Percentiles rank a stretch among this genome's conserved stretches.
These are phyloP conservation scores for Balamuthia mandrillaris DNA, from an alignment of 208 protist genomes.

Conservation along the genomic window DNA sequence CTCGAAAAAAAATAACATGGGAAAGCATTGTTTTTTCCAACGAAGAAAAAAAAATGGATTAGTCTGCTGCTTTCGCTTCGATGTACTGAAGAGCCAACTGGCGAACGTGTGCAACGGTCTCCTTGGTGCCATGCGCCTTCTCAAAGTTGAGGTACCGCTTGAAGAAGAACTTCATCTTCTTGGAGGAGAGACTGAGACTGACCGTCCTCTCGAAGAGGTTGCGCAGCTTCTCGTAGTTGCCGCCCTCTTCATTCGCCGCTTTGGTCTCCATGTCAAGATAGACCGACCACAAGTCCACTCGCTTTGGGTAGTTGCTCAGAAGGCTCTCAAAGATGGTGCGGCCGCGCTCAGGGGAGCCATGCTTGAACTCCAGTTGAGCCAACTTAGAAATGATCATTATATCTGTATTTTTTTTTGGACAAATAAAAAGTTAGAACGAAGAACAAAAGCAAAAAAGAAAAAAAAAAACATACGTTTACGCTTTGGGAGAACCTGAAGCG, in stretches of 20 bases:
- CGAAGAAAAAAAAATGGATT: too few species aligned
- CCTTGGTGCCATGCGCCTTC: conserved; percentile 79
- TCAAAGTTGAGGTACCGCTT: conserved; percentile 94
- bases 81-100: conserved; percentile 86
- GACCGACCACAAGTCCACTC: conserved; percentile 79
- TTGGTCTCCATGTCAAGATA: conserved; percentile 80
- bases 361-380: conserved; percentile 79
- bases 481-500: conserved; percentile 62
- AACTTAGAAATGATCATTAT: conserved; percentile 72
- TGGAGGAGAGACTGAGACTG: conserved; percentile 71
- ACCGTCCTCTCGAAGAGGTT: conserved; percentile 73
- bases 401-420: conserved; percentile 32
- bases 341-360: conserved; percentile 75
- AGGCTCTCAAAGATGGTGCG: conserved; percentile 73
- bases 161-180: conserved; percentile 87
- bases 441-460: background rate
- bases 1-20: too few species aligned
- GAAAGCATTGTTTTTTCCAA: too few species aligned
- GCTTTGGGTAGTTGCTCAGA: conserved; percentile 69
- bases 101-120: conserved; percentile 87
- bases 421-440: background rate
- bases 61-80: conserved; percentile 52
- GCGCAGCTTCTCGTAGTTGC: background rate
- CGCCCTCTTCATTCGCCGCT: background rate
- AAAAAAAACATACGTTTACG: conserved; percentile 58